Evolutionary conservation across 768 basidiomycete genomes (phyloP), one percentile per base, ranked within the genome.

Genomic region (Auriscalpium microsporum): DNA sequence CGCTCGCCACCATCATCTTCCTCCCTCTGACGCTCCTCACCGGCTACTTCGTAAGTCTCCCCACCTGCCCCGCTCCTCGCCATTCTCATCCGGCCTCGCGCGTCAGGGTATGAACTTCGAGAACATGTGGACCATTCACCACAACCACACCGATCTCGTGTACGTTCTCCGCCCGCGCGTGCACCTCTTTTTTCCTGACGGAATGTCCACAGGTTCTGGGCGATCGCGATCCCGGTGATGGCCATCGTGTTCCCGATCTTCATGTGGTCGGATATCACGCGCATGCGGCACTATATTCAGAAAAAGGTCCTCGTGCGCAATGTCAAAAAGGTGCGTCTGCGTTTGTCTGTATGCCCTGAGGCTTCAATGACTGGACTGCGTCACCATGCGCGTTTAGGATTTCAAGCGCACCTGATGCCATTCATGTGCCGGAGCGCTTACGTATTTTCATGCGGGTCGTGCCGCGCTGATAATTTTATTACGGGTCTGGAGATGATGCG

Each of bases 1-100:
- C 84, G 8, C 69, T 85, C 13, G 81, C 79, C 3, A 87, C 84
- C 1, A 83, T 87, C 63, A 80, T 86, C 63, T 86, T 81, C 73
- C 68, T 88, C 9, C 86, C 85, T 2, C 69, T 88, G 54, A 86
- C 85, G 3, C 71, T 86, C 9, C 74, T 87, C 17, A 86, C 84
- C 17, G 83, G 84, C 49, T 87, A 84, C 68, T 86, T 87, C 62
- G 86, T 83, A 62, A 56, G 81, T 75, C 10, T 16, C 45, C 45
- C 36, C 10, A 21, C 36, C 28, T 4, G 28, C 36, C 36, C 46
- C 48, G 50, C 3, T 1, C 42, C 23, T 40, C 36, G 19, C 45
- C 21, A 56, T 46, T 21, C 33, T 42, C 40, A 17, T 42, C 17
- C 23, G 19, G 23, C 6, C 40, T 13, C 40, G 40, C 60, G 50